phyloP scores from a whole-genome alignment of 495 filamentous ascomycete genomes.

The Entonaema liquescens region DNA sequence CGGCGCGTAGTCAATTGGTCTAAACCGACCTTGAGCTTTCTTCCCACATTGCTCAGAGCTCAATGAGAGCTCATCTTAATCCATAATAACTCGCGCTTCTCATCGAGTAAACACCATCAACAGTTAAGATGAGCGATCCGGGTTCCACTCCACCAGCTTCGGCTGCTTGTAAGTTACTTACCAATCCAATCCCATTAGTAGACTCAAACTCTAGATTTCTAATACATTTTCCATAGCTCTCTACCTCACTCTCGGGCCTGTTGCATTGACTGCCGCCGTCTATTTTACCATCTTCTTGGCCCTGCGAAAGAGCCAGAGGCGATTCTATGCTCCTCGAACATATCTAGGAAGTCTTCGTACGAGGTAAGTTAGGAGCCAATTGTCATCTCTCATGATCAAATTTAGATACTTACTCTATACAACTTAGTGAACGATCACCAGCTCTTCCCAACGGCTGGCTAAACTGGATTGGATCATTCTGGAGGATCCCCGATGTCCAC shows the following conservation, averaged over 20 bases:
- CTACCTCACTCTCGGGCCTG: conserved; percentile 70
- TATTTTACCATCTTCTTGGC: conserved; percentile 79
- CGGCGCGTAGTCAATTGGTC: conserved; percentile 10
- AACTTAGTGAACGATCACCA: conserved; percentile 71
- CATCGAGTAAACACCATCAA: neutral
- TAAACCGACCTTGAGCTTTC: neutral
- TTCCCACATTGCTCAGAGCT: neutral
- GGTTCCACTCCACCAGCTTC: conserved; percentile 23
- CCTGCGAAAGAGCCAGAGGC: conserved; percentile 73
- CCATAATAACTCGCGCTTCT: neutral
- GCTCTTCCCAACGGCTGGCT: conserved; percentile 72
- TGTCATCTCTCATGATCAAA: neutral
- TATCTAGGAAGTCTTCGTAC: conserved; percentile 79
- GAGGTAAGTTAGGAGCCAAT: conserved; percentile 54
- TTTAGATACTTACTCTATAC: conserved; percentile 15
- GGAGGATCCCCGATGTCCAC: conserved; percentile 81
- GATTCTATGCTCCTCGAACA: conserved; percentile 88
- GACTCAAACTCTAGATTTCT: conserved; percentile 3
- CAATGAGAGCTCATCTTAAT: neutral
- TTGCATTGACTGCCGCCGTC: conserved; percentile 67
- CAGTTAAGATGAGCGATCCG: conserved; percentile 43
- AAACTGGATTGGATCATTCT: conserved; percentile 80
- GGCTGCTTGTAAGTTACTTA: conserved; percentile 32
- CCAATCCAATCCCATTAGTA: neutral
- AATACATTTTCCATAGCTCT: conserved; percentile 32